Percentiles rank a stretch among this genome's conserved stretches.
Conservation (phyloP, 2,329 filamentous ascomycete genomes). For the Neofusicoccum cordaticola region DNA sequence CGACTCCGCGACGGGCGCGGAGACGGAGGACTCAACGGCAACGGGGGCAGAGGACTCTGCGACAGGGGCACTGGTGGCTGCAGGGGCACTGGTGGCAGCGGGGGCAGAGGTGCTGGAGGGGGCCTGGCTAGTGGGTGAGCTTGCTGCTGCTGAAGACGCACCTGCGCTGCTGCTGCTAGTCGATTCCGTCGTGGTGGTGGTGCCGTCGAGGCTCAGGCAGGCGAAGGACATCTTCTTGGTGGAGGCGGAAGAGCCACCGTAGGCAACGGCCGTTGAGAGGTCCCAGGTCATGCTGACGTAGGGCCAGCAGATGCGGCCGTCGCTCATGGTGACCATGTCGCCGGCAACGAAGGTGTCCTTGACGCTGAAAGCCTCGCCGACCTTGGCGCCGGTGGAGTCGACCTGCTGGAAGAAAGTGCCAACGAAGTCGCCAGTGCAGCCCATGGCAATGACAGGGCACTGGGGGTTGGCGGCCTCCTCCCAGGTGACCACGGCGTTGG, state of each 20-base stretch:
- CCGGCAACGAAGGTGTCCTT: constrained; percentile 58
- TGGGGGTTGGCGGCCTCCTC: constrained; percentile 57
- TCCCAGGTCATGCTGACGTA: constrained; percentile 58
- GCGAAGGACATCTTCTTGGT: constrained; percentile 54
- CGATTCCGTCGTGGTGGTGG: constrained; percentile 12
- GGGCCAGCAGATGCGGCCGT: constrained; percentile 61
- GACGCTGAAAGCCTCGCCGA: constrained; percentile 52
- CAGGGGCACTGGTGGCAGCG: neutral
- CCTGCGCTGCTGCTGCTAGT: constrained; percentile 19
- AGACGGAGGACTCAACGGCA: neutral
- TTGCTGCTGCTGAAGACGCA: constrained; percentile 18
- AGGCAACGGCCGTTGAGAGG: constrained; percentile 34
- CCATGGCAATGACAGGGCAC: constrained; percentile 58
- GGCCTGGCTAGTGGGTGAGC: constrained; percentile 16
- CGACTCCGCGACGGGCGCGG: neutral
- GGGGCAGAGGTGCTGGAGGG: constrained; percentile 9
- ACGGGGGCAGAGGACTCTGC: constrained; percentile 4
- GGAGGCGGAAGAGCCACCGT: constrained; percentile 22
- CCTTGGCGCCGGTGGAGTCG: constrained; percentile 48
- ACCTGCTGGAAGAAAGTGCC: constrained; percentile 61
- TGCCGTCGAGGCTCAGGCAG: constrained; percentile 39
- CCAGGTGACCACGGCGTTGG: constrained; percentile 57
- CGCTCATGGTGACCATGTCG: constrained; percentile 60
- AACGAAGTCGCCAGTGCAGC: constrained; percentile 57
- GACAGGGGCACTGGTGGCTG: neutral